These are phyloP conservation scores for Aspergillus heteromorphus DNA, from an alignment of 495 filamentous ascomycete species.

Conservation along the genomic window DNA sequence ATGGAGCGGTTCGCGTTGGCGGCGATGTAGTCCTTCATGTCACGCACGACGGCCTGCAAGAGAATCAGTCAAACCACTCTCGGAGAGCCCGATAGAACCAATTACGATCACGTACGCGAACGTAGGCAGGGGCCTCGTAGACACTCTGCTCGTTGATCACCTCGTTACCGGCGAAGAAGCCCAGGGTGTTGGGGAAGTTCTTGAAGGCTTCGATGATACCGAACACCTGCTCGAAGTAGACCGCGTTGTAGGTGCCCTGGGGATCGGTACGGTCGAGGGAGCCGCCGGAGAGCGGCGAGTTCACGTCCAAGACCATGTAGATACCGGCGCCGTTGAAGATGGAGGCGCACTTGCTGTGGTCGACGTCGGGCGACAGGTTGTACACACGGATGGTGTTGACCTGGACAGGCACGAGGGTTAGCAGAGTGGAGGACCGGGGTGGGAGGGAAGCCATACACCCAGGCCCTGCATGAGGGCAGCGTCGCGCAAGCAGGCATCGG, in stretches of 20 bases:
- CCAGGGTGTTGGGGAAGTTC: constrained; percentile 83
- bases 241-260: constrained; percentile 60
- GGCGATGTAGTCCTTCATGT: constrained; percentile 82
- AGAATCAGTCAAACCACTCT: background rate
- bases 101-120: constrained; percentile 27
- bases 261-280: constrained; percentile 68
- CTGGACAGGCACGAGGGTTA: constrained; percentile 22
- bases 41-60: constrained; percentile 62
- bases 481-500: constrained; percentile 75
- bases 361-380: constrained; percentile 76
- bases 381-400: constrained; percentile 93
- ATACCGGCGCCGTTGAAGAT: constrained; percentile 87
- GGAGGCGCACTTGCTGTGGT: constrained; percentile 84
- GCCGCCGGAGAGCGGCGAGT: constrained; percentile 77
- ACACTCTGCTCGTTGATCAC: constrained; percentile 67
- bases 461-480: constrained; percentile 87
- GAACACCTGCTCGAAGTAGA: constrained; percentile 80
- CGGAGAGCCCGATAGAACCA: background rate
- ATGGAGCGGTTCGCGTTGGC: constrained; percentile 63
- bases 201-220: constrained; percentile 92
- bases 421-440: background rate
- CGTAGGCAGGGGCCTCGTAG: constrained; percentile 34
- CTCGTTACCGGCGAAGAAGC: constrained; percentile 92
- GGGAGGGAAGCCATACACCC: constrained; percentile 38
- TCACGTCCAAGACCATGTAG: constrained; percentile 75